Evolutionary conservation across 2,329 filamentous ascomycete genomes (phyloP).

Genomic region (Nothopassalora personata): DNA sequence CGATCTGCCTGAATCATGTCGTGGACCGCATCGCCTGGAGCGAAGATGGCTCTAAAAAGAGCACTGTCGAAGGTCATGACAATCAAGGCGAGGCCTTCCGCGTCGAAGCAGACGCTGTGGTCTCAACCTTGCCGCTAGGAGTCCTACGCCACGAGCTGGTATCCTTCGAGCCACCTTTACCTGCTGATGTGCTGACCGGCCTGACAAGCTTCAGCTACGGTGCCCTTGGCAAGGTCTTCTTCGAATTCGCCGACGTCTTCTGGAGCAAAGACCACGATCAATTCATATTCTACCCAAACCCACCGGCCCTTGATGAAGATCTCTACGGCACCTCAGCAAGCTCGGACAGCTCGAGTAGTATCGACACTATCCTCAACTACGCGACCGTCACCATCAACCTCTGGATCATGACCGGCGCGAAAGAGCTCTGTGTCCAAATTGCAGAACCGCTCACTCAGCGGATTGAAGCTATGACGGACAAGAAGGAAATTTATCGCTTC

Average conservation of each 20-base stretch:
- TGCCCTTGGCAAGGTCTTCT: constrained; percentile 42
- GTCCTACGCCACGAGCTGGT: constrained; percentile 38
- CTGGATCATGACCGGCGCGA: constrained; percentile 41
- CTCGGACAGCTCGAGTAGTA: constrained; percentile 28
- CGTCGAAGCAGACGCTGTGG: constrained; percentile 36
- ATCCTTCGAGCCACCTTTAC: constrained; percentile 37
- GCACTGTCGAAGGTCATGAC: constrained; percentile 25
- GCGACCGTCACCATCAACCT: constrained; percentile 42
- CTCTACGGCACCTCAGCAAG: constrained; percentile 23
- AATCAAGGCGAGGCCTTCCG: constrained; percentile 22
- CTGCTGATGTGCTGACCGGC: constrained; percentile 34
- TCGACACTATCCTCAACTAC: constrained; percentile 39
- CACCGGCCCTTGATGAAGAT: constrained; percentile 25
- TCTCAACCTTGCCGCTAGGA: constrained; percentile 39
- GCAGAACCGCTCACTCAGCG: constrained; percentile 43
- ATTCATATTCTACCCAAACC: constrained; percentile 42
- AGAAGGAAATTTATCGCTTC: constrained; percentile 37
- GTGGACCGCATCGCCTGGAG: constrained; percentile 39
- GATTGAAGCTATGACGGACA: constrained; percentile 39
- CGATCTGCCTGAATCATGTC: constrained; percentile 35
- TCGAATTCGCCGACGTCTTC: constrained; percentile 42
- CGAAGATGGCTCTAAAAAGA: constrained; percentile 25
- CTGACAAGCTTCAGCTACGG: constrained; percentile 39
- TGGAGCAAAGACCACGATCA: constrained; percentile 45
- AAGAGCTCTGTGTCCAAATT: constrained; percentile 42